These are phyloP conservation scores for Ailanthus altissimus DNA, from an alignment of 345 rosid species.

Conservation along the genomic window DNA sequence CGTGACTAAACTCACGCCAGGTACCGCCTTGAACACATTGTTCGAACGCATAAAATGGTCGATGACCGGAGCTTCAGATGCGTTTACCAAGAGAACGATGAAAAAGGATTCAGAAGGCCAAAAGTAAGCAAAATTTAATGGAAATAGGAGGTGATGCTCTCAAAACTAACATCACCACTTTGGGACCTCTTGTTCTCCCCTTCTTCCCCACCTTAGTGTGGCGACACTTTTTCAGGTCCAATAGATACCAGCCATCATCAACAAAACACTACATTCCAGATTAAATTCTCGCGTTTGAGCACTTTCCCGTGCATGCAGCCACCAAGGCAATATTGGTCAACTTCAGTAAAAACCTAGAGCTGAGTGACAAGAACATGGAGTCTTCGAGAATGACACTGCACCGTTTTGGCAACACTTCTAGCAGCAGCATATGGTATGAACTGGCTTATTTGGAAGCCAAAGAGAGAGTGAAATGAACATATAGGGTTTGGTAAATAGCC, in stretches of 20 bases:
- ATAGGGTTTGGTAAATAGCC: slow-evolving; percentile 85
- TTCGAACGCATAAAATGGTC: slow-evolving; percentile 88
- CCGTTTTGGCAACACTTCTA: slow-evolving; percentile 87
- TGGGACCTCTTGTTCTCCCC: slow-evolving; percentile 89
- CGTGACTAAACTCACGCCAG: slow-evolving; percentile 72
- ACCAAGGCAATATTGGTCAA: slow-evolving; percentile 79
- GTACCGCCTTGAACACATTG: slow-evolving; percentile 87
- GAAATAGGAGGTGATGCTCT: slow-evolving; percentile 95
- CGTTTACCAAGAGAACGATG: slow-evolving; percentile 88
- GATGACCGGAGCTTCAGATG: slow-evolving; percentile 98
- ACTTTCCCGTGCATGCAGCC: slow-evolving; percentile 85
- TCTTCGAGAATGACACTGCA: slow-evolving; percentile 86
- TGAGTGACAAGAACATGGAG: slow-evolving; percentile 77
- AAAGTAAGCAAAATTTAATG: slow-evolving; percentile 77
- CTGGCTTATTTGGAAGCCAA: slow-evolving; percentile 89
- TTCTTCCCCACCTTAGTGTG: slow-evolving; percentile 65
- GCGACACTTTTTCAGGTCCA: slow-evolving; percentile 42
- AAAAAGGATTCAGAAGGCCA: slow-evolving; percentile 64
- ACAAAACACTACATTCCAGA: slow-evolving; percentile 86
- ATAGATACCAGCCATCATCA: slow-evolving; percentile 22
- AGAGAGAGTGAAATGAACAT: slow-evolving; percentile 69
- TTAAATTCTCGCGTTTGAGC: slow-evolving; percentile 94
- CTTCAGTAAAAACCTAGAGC: slow-evolving; percentile 79
- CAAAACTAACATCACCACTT: slow-evolving; percentile 92
- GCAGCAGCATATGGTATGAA: slow-evolving; percentile 94